These are phyloP conservation scores for Hypericum androsaemum DNA, from an alignment of 345 rosid species.

Conservation along the genomic window DNA sequence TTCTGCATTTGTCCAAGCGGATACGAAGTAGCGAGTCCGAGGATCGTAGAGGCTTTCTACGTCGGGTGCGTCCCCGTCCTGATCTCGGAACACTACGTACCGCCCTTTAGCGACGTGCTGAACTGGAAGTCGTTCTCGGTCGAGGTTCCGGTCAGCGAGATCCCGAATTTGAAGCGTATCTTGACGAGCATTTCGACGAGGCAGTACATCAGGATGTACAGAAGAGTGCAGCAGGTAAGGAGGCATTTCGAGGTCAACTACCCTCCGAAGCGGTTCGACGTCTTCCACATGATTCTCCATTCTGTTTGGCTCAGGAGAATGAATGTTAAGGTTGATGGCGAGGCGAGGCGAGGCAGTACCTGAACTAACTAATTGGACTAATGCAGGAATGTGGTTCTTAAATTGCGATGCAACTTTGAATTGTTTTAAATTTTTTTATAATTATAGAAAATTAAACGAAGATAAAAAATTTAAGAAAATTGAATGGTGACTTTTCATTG, in stretches of 20 bases:
- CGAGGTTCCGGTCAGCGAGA: constrained; percentile 47
- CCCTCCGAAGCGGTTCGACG: constrained; percentile 74
- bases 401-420: no score
- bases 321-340: constrained; percentile 46
- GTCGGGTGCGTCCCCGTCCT: constrained; percentile 79
- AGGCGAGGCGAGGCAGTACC: not conserved
- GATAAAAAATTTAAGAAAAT: no score
- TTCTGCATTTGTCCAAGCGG: constrained; percentile 92
- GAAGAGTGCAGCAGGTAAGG: constrained; percentile 60
- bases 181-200: constrained; percentile 49
- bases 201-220: constrained; percentile 73
- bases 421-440: no score
- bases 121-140: constrained; percentile 77
- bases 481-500: no score
- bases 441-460: no score
- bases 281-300: constrained; percentile 90
- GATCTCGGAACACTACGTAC: constrained; percentile 71
- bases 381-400: no score
- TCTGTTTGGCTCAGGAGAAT: constrained; percentile 80
- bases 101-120: constrained; percentile 77
- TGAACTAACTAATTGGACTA: no score
- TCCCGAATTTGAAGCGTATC: constrained; percentile 64
- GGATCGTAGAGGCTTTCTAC: constrained; percentile 80
- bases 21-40: constrained; percentile 85
- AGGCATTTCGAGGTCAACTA: constrained; percentile 68